Percentiles rank a stretch among this genome's conserved stretches.
phyloP scores from a whole-genome alignment of 1,284 basidiomycete genomes.

The Taiwanofungus camphoratus region DNA sequence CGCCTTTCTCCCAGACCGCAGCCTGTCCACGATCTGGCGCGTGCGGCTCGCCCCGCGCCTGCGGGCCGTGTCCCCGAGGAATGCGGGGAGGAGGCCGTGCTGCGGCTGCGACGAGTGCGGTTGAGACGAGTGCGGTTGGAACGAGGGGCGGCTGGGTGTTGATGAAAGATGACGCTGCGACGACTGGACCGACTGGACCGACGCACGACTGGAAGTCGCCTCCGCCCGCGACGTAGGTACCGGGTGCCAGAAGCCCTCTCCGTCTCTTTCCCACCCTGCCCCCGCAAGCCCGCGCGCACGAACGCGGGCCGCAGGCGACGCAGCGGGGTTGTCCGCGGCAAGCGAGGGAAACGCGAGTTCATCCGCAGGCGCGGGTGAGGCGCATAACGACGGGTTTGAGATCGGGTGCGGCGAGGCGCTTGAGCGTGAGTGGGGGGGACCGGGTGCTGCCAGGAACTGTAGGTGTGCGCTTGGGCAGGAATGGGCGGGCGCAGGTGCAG shows the following conservation, averaged over 20 bases:
- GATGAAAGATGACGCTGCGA: too few relatives aligned
- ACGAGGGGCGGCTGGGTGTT: too few relatives aligned
- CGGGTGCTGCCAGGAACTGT: constrained; percentile 12
- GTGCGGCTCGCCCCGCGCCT: constrained; percentile 24
- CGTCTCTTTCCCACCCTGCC: constrained; percentile 26
- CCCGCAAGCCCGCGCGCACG: constrained; percentile 25
- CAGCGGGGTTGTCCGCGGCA: constrained; percentile 12
- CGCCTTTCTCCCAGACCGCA: constrained; percentile 24
- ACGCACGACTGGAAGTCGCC: constrained; percentile 18
- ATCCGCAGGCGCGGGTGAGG: constrained; percentile 24
- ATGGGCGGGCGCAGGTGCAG: constrained; percentile 1
- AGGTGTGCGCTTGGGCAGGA: too few relatives aligned
- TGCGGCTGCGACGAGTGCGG: too few relatives aligned
- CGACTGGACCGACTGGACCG: too few relatives aligned
- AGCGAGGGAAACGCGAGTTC: constrained; percentile 29
- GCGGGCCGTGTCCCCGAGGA: constrained; percentile 19
- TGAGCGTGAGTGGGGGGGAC: constrained; percentile 17
- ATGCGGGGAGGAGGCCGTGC: constrained; percentile 22
- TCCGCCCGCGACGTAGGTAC: constrained; percentile 15
- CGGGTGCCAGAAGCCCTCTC: constrained; percentile 27
- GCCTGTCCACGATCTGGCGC: constrained; percentile 28
- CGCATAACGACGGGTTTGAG: constrained; percentile 19
- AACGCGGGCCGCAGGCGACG: constrained; percentile 18
- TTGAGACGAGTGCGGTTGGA: too few relatives aligned
- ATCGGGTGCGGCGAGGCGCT: constrained; percentile 14